phyloP scores from a whole-genome alignment of 2,329 filamentous ascomycete species.

The Aspergillus tubingensis region DNA sequence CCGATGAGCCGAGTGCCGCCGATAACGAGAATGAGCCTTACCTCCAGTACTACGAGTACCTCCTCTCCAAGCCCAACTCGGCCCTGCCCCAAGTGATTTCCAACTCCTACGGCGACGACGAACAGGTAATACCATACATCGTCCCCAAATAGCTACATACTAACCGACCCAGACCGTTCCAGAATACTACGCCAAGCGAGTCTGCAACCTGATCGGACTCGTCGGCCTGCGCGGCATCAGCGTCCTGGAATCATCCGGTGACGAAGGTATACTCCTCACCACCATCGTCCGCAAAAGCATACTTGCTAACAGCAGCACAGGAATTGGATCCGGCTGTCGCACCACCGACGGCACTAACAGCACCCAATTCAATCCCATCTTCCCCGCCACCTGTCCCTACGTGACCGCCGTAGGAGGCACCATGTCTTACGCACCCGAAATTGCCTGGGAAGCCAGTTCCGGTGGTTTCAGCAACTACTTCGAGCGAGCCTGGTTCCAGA shows the following conservation, averaged over 20 bases:
- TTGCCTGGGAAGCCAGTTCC: constrained; percentile 47
- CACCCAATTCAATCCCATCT: constrained; percentile 60
- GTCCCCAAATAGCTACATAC: neutral
- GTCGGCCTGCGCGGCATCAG: constrained; percentile 66
- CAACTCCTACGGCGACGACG: constrained; percentile 68
- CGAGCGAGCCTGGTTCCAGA: constrained; percentile 50
- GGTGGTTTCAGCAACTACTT: constrained; percentile 58
- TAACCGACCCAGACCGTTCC: constrained; percentile 55
- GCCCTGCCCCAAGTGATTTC: constrained; percentile 63
- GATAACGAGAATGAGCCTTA: constrained; percentile 69
- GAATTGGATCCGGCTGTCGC: constrained; percentile 57
- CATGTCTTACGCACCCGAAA: constrained; percentile 50
- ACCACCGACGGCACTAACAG: constrained; percentile 49
- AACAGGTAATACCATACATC: constrained; percentile 37
- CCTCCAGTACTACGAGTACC: constrained; percentile 61
- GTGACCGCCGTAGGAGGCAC: constrained; percentile 68
- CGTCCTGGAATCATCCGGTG: constrained; percentile 63
- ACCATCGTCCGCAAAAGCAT: too few species aligned
- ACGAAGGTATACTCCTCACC: constrained; percentile 36
- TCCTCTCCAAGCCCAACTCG: constrained; percentile 52
- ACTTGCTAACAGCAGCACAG: constrained; percentile 27
- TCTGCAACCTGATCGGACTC: constrained; percentile 65
- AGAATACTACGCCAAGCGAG: constrained; percentile 59
- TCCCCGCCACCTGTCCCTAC: constrained; percentile 68
- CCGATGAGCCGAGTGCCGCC: constrained; percentile 31